A percentile compares a stretch with the other conserved stretches of the same genome.
These are phyloP conservation scores for Graphiopsis chlorocephala DNA, from an alignment of 2,329 filamentous ascomycete genomes.

Conservation along the genomic window DNA sequence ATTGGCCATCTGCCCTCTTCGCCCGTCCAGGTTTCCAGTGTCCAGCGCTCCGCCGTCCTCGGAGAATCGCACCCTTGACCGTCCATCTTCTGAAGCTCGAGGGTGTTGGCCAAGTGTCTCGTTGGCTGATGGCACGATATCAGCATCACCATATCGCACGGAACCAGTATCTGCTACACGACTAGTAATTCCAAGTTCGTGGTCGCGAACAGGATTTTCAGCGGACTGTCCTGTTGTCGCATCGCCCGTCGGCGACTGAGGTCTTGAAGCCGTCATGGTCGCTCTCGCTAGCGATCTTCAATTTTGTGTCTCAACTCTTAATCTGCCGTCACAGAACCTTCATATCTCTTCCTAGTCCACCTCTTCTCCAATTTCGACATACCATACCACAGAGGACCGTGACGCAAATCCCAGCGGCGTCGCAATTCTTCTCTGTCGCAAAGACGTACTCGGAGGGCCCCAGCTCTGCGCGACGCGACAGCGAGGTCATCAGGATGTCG, in stretches of 20 bases:
- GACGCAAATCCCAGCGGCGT: neutral
- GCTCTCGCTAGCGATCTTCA: neutral
- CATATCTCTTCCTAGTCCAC: neutral
- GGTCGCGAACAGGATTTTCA: neutral
- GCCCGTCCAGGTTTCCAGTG: neutral
- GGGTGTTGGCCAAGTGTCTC: neutral
- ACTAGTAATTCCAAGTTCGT: neutral
- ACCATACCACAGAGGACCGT: neutral
- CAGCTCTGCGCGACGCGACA: neutral
- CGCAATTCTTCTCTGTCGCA: neutral
- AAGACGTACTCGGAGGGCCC: neutral
- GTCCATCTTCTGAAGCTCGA: neutral
- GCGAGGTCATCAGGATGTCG: neutral
- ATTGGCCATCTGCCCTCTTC: neutral
- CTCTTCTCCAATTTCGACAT: neutral
- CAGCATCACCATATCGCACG: neutral
- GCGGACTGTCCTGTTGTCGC: neutral
- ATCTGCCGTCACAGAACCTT: neutral
- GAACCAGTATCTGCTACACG: neutral
- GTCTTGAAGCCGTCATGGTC: neutral
- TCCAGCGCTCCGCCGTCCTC: neutral
- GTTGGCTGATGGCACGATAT: neutral
- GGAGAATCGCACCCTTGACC: conserved; percentile 6
- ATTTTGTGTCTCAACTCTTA: neutral
- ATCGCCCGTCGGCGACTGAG: conserved; percentile 4